A percentile compares a stretch with the other conserved stretches of the same genome.
These are phyloP conservation scores for Capillidium heterosporum DNA, from an alignment of 371 early-diverging fungal species.

Conservation along the genomic window DNA sequence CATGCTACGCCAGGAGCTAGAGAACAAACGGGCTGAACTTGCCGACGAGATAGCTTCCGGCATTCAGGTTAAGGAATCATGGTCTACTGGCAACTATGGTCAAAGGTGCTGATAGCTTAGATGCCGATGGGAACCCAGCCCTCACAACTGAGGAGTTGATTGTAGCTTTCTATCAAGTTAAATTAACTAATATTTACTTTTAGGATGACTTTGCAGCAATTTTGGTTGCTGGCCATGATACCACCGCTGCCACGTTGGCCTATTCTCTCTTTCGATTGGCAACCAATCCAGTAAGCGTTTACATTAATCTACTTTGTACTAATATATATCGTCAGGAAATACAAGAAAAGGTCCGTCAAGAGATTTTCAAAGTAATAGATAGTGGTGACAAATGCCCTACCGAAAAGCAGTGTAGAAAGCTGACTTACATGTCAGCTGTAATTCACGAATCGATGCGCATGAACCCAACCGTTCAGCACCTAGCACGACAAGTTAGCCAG, in stretches of 20 bases:
- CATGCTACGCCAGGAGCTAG: not conserved
- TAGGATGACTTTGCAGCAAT: not conserved
- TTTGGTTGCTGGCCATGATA: not conserved
- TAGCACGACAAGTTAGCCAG: not conserved
- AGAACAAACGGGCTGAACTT: not conserved
- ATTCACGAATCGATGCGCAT: slow-evolving; percentile 1
- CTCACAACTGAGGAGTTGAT: no score
- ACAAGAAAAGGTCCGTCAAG: not conserved
- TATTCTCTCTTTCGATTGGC: not conserved
- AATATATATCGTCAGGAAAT: not conserved
- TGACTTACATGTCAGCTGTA: not conserved
- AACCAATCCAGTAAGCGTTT: not conserved
- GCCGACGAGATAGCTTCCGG: no score
- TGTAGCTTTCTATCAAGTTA: no score
- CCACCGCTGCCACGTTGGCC: not conserved
- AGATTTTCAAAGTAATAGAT: not conserved
- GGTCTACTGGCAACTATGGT: not conserved
- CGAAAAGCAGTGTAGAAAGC: not conserved
- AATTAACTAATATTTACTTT: not conserved
- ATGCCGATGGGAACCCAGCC: no score
- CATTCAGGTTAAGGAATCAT: not conserved
- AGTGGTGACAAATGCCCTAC: not conserved
- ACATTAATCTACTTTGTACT: not conserved
- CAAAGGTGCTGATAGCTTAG: not conserved
- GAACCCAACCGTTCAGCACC: not conserved